Base-by-base conservation (phyloP, 2,329 filamentous ascomycete species). In the Macroventuria anomochaeta region DNA sequence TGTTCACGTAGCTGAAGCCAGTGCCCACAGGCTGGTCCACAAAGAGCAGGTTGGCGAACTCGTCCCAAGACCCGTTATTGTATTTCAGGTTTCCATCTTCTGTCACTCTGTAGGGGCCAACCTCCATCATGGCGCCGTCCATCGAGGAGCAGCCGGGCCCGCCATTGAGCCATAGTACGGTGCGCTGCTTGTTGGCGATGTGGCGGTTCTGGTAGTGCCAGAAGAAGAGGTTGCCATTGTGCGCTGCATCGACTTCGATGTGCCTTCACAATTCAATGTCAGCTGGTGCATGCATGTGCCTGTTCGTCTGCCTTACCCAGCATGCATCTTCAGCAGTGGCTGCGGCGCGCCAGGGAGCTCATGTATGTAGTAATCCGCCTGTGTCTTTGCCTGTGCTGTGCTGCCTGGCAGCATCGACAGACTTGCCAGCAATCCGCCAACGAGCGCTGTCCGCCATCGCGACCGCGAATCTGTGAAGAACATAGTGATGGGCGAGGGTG, bases 151-250 rank as follows among this genome's bases (percentile, higher is more conserved):
- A 99, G 23, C 96, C 95, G 1, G 95, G 95, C 0, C 95, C 96
- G 47, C 95, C 96, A 72, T 99, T 99, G 53, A 99, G 79, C 95
- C 96, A 99, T 69, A 99, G 87, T 10, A 99, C 89, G 2, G 93
- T 96, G 53, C 95, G 86, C 74, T 95, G 90, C 65, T 84, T 86
- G 72, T 97, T 90, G 52, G 92, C 93, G 63, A 99, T 96, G 75
- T 99, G 95, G 64, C 90, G 85, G 73, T 97, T 97, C 73, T 96
- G 87, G 73, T 90, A 97, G 70, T 97, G 91, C 95, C 95, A 99
- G 81, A 99, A 99, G 81, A 97, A 99, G 15, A 99, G 79, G 75
- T 97, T 96, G 64, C 91, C 93, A 72, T 97, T 91, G 73, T 89
- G 85, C 62, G 91, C 87, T 17, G 89, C 85, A 28, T 87, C 89